Evolutionary conservation across 2,329 filamentous ascomycete species (phyloP).

Genomic region (Paecilomyces sp.): DNA sequence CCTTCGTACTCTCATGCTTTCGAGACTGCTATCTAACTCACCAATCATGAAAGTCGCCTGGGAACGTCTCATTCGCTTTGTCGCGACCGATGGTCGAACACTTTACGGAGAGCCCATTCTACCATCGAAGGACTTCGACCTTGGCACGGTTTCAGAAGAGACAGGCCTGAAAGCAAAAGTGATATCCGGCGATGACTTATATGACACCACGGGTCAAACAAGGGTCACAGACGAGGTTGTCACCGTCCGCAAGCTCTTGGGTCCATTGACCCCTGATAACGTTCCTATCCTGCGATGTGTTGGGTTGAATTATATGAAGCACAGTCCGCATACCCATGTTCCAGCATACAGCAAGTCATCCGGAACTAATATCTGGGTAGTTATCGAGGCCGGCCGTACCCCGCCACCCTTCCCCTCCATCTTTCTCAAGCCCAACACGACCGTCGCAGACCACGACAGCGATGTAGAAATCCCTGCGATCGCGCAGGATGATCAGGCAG

Average conservation of each 20-base stretch:
- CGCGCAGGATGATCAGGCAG: slow-evolving; percentile 55
- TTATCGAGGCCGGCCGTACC: slow-evolving; percentile 45
- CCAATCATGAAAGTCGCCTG: background rate
- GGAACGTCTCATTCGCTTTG: background rate
- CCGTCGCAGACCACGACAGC: slow-evolving; percentile 54
- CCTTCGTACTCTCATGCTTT: background rate
- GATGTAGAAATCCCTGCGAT: slow-evolving; percentile 55
- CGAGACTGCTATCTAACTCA: background rate
- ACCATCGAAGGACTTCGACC: background rate
- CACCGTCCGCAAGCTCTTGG: slow-evolving; percentile 47
- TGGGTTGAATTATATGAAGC: slow-evolving; percentile 54
- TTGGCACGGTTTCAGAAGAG: background rate
- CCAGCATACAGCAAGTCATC: background rate
- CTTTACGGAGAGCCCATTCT: background rate
- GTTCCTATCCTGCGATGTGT: slow-evolving; percentile 53
- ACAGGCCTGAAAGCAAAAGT: slow-evolving; percentile 43
- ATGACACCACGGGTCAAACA: slow-evolving; percentile 40
- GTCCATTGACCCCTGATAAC: slow-evolving; percentile 44
- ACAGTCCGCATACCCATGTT: slow-evolving; percentile 31
- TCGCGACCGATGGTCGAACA: background rate
- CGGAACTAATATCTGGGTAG: slow-evolving; percentile 20
- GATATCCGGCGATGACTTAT: slow-evolving; percentile 45
- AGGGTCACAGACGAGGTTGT: slow-evolving; percentile 48
- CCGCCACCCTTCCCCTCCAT: slow-evolving; percentile 56
- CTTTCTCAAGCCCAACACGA: slow-evolving; percentile 62